Conservation (phyloP, 192 early-diverging fungal genomes). For the Chytriomyces confervae region DNA sequence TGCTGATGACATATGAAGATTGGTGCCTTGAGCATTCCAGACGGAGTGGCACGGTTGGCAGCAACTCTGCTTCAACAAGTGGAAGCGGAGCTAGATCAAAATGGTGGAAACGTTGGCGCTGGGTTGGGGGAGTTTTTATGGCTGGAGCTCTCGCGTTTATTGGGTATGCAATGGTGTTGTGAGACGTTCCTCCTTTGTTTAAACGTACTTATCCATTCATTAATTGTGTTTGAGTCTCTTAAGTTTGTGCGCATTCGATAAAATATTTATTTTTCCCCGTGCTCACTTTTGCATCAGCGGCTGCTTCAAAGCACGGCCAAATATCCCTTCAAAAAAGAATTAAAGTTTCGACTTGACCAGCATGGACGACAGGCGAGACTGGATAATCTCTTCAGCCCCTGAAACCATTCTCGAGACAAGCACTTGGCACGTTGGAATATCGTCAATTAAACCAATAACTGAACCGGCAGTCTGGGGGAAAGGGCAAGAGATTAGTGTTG, state of each 20-base stretch:
- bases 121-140: neutral
- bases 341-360: slow-evolving; percentile 18
- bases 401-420: slow-evolving; percentile 62
- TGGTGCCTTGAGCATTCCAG: slow-evolving; percentile 20
- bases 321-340: neutral
- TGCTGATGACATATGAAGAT: slow-evolving; percentile 31
- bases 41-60: neutral
- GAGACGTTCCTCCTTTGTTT: too few relatives aligned
- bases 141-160: neutral
- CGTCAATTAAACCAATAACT: slow-evolving; percentile 75
- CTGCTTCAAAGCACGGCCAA: neutral
- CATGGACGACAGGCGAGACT: slow-evolving; percentile 38
- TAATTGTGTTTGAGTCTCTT: too few relatives aligned
- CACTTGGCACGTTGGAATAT: slow-evolving; percentile 78
- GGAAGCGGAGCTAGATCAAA: neutral
- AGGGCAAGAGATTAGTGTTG: slow-evolving; percentile 52
- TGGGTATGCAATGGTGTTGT: neutral
- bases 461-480: slow-evolving; percentile 68
- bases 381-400: slow-evolving; percentile 59
- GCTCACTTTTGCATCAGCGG: neutral
- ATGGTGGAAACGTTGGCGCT: neutral
- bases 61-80: neutral
- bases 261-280: too few relatives aligned
- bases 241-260: too few relatives aligned
- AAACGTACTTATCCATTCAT: too few relatives aligned